phyloP scores from a whole-genome alignment of 1,284 basidiomycete species.

The Trametes sp. region DNA sequence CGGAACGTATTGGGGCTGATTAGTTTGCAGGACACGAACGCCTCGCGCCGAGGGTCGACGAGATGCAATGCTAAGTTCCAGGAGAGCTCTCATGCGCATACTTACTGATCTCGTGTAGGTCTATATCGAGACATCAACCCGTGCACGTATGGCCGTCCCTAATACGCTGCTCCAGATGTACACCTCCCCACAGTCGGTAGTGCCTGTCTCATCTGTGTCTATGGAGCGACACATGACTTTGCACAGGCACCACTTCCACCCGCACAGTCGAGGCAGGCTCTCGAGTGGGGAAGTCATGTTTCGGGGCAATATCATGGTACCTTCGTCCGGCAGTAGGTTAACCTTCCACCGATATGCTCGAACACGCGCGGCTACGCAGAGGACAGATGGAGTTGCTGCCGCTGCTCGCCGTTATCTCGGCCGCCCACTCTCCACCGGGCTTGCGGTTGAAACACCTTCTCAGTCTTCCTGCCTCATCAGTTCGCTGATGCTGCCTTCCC shows the following conservation, averaged over 20 bases:
- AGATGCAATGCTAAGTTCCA: no score
- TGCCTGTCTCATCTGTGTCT: neutral
- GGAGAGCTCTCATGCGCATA: no score
- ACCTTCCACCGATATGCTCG: neutral
- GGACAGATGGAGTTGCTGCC: neutral
- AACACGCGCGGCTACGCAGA: neutral
- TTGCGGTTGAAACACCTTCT: neutral
- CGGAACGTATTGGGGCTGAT: no score
- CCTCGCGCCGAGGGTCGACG: no score
- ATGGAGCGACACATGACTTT: neutral
- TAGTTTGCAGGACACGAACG: no score
- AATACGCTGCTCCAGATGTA: neutral
- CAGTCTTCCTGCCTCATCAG: neutral
- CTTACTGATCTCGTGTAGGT: no score
- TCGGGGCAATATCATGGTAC: neutral
- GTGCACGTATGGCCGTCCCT: neutral
- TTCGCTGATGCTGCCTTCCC: neutral
- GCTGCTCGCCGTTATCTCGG: slow-evolving; percentile 19
- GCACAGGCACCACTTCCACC: slow-evolving; percentile 8
- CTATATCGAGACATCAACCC: neutral
- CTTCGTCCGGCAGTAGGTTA: no score
- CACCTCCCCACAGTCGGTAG: neutral
- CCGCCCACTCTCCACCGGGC: neutral
- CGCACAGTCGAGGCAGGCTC: neutral
- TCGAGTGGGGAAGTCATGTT: neutral